phyloP scores from a whole-genome alignment of 1,284 basidiomycete genomes.

The Ustilago bromivora region DNA sequence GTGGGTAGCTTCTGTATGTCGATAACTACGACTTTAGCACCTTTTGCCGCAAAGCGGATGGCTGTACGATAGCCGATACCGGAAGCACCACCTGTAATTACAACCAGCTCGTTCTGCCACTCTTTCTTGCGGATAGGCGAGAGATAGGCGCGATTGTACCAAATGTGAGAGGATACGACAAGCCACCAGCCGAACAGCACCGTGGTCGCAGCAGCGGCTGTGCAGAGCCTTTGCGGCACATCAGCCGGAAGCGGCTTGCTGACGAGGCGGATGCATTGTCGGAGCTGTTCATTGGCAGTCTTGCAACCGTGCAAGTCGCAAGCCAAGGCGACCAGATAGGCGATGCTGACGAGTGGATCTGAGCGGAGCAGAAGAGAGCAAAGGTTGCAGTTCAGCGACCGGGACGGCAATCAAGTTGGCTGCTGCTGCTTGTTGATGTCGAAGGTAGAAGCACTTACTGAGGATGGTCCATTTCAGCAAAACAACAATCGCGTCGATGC shows the following conservation, averaged over 20 bases:
- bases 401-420: too few relatives aligned
- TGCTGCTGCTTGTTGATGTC: background rate
- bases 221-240: background rate
- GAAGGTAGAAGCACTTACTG: slow-evolving; percentile 13
- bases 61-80: slow-evolving; percentile 89
- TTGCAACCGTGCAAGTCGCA: slow-evolving; percentile 21
- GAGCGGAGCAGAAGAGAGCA: background rate
- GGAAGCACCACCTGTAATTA: slow-evolving; percentile 76
- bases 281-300: slow-evolving; percentile 6
- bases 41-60: slow-evolving; percentile 82
- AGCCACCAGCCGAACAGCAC: slow-evolving; percentile 29
- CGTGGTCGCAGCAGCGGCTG: slow-evolving; percentile 9
- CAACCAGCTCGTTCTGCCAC: slow-evolving; percentile 50
- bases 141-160: slow-evolving; percentile 39
- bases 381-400: background rate
- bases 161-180: slow-evolving; percentile 26
- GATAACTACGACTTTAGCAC: slow-evolving; percentile 84
- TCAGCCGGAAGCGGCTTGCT: background rate
- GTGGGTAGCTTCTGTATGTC: slow-evolving; percentile 71
- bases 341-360: slow-evolving; percentile 40
- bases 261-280: background rate
- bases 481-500: slow-evolving; percentile 30
- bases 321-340: slow-evolving; percentile 13
- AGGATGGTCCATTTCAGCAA: slow-evolving; percentile 28
- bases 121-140: slow-evolving; percentile 17